Evolutionary conservation across 768 basidiomycete genomes (phyloP).

Genomic region (Leucocoprinus leucothites): DNA sequence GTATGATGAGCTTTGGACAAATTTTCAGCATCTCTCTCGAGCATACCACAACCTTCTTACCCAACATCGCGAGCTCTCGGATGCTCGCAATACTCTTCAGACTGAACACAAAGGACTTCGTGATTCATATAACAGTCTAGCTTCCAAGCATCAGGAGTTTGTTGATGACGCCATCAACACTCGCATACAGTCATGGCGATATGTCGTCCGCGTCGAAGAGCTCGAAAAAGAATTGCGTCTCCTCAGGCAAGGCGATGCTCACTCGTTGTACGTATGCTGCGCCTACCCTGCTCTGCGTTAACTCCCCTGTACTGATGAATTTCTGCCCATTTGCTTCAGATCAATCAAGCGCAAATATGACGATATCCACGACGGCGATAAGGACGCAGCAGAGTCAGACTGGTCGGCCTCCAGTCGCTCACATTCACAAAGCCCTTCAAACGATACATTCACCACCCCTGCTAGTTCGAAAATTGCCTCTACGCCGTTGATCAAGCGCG

Average conservation of each 20-base stretch:
- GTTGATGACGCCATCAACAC: conserved; percentile 3
- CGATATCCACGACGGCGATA: neutral
- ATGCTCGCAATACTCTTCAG: neutral
- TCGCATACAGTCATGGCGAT: conserved; percentile 11
- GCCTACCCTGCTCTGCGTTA: neutral
- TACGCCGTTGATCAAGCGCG: neutral
- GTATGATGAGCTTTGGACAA: conserved; percentile 1
- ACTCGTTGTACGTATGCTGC: conserved; percentile 1
- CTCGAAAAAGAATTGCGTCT: conserved; percentile 8
- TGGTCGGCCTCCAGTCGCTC: conserved; percentile 2
- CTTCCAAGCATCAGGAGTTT: conserved; percentile 8
- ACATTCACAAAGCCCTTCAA: neutral
- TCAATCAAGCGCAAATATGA: conserved; percentile 7
- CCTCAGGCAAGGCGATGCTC: neutral
- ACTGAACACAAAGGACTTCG: conserved; percentile 4
- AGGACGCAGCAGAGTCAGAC: neutral
- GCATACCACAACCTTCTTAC: conserved; percentile 6
- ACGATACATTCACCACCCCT: conserved; percentile 2
- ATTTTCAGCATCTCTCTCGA: neutral
- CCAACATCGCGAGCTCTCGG: conserved; percentile 5
- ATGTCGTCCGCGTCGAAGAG: conserved; percentile 9
- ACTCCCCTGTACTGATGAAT: neutral
- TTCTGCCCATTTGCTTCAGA: neutral
- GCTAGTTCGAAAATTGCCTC: conserved; percentile 1
- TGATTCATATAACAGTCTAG: neutral